Base-by-base conservation (phyloP, 208 protist species). In the Trypanosoma grayi region DNA sequence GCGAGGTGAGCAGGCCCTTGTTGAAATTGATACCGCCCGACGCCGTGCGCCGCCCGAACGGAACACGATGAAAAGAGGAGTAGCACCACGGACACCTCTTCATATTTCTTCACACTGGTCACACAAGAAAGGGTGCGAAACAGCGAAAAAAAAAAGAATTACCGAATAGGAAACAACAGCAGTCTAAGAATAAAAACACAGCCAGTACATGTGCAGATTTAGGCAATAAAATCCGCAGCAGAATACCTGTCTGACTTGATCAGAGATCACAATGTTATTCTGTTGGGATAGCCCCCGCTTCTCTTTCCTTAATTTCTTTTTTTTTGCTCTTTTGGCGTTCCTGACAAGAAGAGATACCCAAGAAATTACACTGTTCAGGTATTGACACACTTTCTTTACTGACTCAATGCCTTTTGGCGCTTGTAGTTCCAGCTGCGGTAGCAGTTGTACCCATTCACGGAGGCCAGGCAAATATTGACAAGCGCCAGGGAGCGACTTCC, bases 391-490 rank as follows among this genome's bases (percentile, higher is more conserved):
- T 13, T 46, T 51, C 6, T 36, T 66, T 67, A 57, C 0, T 37
- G 6, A 11, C 51, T 52, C 13, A 55, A 11, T 53, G 39, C 33
- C 20, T 71, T 58, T 11, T 22, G 43, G 11, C 67, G 59, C 30
- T 81, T 78, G 67, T 94, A 90, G 0, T 18, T 18, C 36, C 73
- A 66, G 61, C 69, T 60, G 37, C 88, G 81, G 62, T 90, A 89
- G 66, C 74, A 84, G 68, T 95, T 95, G 69, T 83, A 93, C 1
- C 89, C 89, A 59, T 95, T 86, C 18, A 95, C 86, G n/a, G 59
- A 51, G 5, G 82, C 85, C 41, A 95, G 51, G 61, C 89, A 91
- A 5, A 88, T 43, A 70, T 95, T 95, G 39, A 95, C 83, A 18
- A 86, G 36, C 3, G 86, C 83, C 7, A 95, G 57, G 14, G 89